Percentiles rank a stretch among this genome's conserved stretches.
phyloP scores from a whole-genome alignment of 1,139 yeast genomes.

The Candida smagusa region DNA sequence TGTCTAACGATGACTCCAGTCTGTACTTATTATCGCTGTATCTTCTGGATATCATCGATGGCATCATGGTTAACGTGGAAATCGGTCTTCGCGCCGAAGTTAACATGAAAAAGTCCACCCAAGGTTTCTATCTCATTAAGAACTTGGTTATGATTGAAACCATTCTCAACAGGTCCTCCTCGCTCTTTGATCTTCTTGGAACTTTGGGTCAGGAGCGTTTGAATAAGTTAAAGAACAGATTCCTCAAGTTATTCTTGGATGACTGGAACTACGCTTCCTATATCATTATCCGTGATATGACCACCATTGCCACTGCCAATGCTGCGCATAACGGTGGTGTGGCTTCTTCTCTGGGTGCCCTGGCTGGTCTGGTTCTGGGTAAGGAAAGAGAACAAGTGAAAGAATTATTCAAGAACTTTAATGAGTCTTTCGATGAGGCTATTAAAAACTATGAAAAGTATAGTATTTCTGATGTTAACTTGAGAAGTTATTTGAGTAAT shows the following conservation, averaged over 20 bases:
- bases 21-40: constrained; percentile 58
- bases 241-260: constrained; percentile 69
- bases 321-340: constrained; percentile 40
- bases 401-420: constrained; percentile 79
- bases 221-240: constrained; percentile 68
- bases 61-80: constrained; percentile 59
- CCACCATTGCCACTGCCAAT: constrained; percentile 46
- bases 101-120: constrained; percentile 44
- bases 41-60: constrained; percentile 74
- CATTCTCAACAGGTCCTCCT: constrained; percentile 58
- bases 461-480: constrained; percentile 61
- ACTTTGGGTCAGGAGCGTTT: constrained; percentile 64
- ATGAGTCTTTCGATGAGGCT: constrained; percentile 77
- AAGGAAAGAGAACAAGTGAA: constrained; percentile 84
- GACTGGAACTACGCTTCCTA: constrained; percentile 85
- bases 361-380: constrained; percentile 34
- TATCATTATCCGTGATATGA: constrained; percentile 65
- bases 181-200: constrained; percentile 55
- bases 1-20: constrained; percentile 37
- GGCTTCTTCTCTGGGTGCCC: constrained; percentile 20
- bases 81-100: constrained; percentile 44
- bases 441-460: constrained; percentile 61
- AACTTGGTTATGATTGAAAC: constrained; percentile 76
- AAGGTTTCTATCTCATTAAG: constrained; percentile 71
- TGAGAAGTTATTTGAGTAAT: constrained; percentile 57